Conservation (phyloP, 805 yeast genomes). For the Suhomyces kilbournensis region DNA sequence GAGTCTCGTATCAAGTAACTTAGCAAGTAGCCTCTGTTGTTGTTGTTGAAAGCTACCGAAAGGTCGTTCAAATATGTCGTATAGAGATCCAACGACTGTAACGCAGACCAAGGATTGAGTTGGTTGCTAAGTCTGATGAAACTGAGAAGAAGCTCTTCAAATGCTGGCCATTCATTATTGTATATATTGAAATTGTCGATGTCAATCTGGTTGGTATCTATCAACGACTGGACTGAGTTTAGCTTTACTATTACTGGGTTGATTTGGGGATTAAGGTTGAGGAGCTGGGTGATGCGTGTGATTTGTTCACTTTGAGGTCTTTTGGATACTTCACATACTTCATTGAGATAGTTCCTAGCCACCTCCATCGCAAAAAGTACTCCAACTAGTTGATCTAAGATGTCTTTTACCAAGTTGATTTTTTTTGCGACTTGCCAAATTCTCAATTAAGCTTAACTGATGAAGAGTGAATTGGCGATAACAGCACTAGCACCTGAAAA, state of each 20-base stretch:
- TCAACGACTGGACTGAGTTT: slow-evolving; percentile 10
- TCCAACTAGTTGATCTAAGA: not conserved
- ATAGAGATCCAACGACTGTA: slow-evolving; percentile 54
- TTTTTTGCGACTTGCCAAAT: not conserved
- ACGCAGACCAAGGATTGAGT: slow-evolving; percentile 50
- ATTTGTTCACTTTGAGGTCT: slow-evolving; percentile 20
- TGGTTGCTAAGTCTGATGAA: slow-evolving; percentile 50
- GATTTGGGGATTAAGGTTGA: slow-evolving; percentile 22
- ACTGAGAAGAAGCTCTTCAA: slow-evolving; percentile 42
- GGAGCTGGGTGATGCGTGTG: slow-evolving; percentile 16
- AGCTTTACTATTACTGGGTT: slow-evolving; percentile 24
- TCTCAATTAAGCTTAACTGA: too few relatives aligned
- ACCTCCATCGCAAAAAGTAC: slow-evolving; percentile 13
- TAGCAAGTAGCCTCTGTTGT: slow-evolving; percentile 36
- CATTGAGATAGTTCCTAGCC: slow-evolving; percentile 22
- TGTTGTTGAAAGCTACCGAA: slow-evolving; percentile 49
- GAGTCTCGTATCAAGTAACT: slow-evolving; percentile 34
- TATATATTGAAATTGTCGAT: slow-evolving; percentile 23
- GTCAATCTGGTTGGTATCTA: slow-evolving; percentile 14
- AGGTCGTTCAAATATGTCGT: slow-evolving; percentile 46
- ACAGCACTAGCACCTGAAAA: not conserved
- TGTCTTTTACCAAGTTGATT: not conserved
- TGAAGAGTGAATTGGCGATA: not conserved
- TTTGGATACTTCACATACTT: slow-evolving; percentile 28
- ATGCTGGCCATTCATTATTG: slow-evolving; percentile 44